Percentiles rank a stretch among this genome's conserved stretches.
Conservation (phyloP, 352 stramenopile species). For the Plasmopara halstedii region DNA sequence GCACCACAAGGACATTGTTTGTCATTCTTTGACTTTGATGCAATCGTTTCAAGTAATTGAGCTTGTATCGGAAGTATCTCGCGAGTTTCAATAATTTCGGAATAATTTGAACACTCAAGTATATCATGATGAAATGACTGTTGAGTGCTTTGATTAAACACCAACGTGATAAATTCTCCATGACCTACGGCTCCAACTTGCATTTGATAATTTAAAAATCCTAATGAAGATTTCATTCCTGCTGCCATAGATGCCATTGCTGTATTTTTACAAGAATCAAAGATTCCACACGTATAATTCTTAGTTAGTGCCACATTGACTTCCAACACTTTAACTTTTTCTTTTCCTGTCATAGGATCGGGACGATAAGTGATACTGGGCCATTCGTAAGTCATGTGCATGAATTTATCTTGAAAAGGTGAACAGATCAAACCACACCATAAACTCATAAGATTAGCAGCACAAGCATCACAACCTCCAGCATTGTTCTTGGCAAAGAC, state of each 20-base stretch:
- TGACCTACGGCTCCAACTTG: conserved; percentile 83
- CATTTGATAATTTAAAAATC: conserved; percentile 86
- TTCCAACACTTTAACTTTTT: conserved; percentile 75
- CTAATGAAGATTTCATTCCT: conserved; percentile 76
- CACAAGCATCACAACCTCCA: conserved; percentile 74
- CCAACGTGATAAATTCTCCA: conserved; percentile 79
- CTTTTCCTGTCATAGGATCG: conserved; percentile 67
- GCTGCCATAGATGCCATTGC: conserved; percentile 62
- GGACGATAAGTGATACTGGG: conserved; percentile 61
- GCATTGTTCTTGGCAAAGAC: conserved; percentile 63
- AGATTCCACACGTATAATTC: conserved; percentile 64
- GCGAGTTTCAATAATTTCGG: conserved; percentile 29
- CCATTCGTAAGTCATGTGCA: conserved; percentile 56
- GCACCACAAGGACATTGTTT: conserved; percentile 76
- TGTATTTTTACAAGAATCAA: conserved; percentile 83
- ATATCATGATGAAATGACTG: conserved; percentile 49
- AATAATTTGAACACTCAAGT: conserved; percentile 76
- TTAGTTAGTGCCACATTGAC: conserved; percentile 68
- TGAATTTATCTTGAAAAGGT: conserved; percentile 61
- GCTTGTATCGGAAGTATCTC: conserved; percentile 52
- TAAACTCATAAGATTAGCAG: conserved; percentile 76
- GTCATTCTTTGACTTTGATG: conserved; percentile 23
- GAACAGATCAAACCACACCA: conserved; percentile 85
- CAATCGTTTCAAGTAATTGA: conserved; percentile 61
- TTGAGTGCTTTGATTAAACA: conserved; percentile 44